Evolutionary conservation across 2,329 filamentous ascomycete species (phyloP).

Genomic region (Dothidotthia symphoricarpi): DNA sequence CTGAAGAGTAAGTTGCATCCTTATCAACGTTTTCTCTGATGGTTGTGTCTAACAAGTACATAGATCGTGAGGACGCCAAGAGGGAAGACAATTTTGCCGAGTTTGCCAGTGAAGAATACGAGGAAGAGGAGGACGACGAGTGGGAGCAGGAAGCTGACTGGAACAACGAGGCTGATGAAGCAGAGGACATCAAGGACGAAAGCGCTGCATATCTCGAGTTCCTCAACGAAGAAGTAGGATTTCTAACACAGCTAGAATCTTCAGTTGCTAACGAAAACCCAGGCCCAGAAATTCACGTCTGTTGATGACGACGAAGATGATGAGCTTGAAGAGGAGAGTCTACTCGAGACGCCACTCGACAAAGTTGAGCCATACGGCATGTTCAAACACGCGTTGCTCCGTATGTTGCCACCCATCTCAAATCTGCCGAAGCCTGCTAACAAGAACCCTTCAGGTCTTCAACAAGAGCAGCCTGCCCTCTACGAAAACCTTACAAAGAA

Average conservation of each 20-base stretch:
- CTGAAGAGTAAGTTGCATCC: constrained; percentile 66
- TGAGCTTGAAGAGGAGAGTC: constrained; percentile 84
- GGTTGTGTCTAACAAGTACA: constrained; percentile 20
- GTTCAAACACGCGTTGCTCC: constrained; percentile 77
- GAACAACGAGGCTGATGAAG: constrained; percentile 64
- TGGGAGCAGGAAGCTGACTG: constrained; percentile 76
- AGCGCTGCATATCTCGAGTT: constrained; percentile 95
- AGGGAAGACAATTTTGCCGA: constrained; percentile 73
- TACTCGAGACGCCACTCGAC: constrained; percentile 91
- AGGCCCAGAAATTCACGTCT: constrained; percentile 81
- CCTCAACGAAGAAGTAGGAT: constrained; percentile 77
- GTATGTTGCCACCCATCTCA: constrained; percentile 57
- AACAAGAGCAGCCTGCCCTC: constrained; percentile 86
- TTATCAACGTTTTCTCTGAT: not conserved
- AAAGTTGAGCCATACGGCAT: constrained; percentile 91
- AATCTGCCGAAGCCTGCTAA: constrained; percentile 12
- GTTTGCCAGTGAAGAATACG: constrained; percentile 70
- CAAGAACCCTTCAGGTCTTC: constrained; percentile 63
- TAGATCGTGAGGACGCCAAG: constrained; percentile 85
- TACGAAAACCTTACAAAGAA: constrained; percentile 78
- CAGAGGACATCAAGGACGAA: constrained; percentile 75
- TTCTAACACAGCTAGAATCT: not conserved
- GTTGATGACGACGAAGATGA: constrained; percentile 74
- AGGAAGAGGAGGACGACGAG: constrained; percentile 77
- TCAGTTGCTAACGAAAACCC: constrained; percentile 27